A percentile compares a stretch with the other conserved stretches of the same genome.
Conservation (phyloP, 2,329 filamentous ascomycete species). For the Sporothrix humicola region DNA sequence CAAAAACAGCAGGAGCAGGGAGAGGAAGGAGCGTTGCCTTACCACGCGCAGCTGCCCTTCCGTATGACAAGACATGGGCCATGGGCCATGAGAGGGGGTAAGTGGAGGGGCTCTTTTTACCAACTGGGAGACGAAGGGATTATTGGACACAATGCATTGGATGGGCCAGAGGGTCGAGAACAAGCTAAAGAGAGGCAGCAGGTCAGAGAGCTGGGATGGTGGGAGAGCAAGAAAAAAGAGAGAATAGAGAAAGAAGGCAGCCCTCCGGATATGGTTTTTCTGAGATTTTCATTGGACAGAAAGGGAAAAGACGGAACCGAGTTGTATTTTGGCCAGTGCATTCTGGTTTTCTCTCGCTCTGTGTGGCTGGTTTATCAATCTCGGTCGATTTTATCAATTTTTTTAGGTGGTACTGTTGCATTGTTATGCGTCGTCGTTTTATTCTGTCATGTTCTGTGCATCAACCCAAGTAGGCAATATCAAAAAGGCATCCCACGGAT, state of each 20-base stretch:
- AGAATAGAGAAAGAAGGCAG: neutral
- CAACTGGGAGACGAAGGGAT: conserved; percentile 5
- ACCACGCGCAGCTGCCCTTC: neutral
- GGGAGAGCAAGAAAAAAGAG: conserved; percentile 35
- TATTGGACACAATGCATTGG: conserved; percentile 2
- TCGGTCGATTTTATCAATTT: conserved; percentile 22
- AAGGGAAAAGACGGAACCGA: conserved; percentile 37
- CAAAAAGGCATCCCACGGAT: conserved; percentile 20
- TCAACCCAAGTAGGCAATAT: conserved; percentile 26
- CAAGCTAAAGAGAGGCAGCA: conserved; percentile 22
- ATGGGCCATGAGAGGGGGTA: neutral
- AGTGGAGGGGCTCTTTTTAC: conserved; percentile 31
- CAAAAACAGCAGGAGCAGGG: neutral
- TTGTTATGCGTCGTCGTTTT: conserved; percentile 26
- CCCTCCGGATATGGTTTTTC: conserved; percentile 34
- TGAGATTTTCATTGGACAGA: conserved; percentile 45
- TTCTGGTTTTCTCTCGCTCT: conserved; percentile 2
- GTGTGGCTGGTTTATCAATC: neutral
- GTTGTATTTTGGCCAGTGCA: neutral
- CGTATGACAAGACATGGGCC: neutral
- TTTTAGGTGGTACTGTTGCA: conserved; percentile 22
- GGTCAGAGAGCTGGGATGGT: conserved; percentile 1
- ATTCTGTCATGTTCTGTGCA: conserved; percentile 31
- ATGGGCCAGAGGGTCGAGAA: conserved; percentile 7
- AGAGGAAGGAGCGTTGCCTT: neutral